Conservation (phyloP, 176 grass and related monocot genomes). For the Otatea glauca region DNA sequence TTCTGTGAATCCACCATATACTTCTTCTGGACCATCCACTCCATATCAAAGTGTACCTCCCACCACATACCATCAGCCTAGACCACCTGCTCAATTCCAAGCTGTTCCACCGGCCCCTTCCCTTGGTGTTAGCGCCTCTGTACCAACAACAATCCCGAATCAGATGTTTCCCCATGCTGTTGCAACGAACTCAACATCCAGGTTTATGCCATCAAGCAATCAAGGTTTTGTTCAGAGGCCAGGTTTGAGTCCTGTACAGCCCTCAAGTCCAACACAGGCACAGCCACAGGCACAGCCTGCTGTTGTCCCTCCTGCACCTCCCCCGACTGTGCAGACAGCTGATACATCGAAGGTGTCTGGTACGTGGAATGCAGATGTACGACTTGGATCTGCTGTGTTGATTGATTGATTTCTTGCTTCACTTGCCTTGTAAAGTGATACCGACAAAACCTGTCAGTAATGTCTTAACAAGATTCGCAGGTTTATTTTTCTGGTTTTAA, state of each 20-base stretch:
- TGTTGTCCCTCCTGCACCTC: constrained; percentile 64
- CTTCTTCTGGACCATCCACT: constrained; percentile 40
- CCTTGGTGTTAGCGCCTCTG: constrained; percentile 44
- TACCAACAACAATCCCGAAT: constrained; percentile 47
- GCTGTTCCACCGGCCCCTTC: constrained; percentile 46
- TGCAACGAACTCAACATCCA: constrained; percentile 50
- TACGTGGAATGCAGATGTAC: constrained; percentile 41
- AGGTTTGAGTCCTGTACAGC: constrained; percentile 69
- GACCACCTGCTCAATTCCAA: constrained; percentile 58
- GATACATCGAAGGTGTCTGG: constrained; percentile 96
- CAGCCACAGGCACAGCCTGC: constrained; percentile 51
- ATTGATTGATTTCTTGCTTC: constrained; percentile 8
- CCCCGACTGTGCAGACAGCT: constrained; percentile 82
- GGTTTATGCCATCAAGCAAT: constrained; percentile 75
- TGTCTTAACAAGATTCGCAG: background rate
- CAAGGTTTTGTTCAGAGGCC: constrained; percentile 71
- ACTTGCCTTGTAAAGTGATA: constrained; percentile 9
- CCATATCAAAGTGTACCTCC: constrained; percentile 47
- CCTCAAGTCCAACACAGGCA: constrained; percentile 78
- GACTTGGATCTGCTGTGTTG: constrained; percentile 1
- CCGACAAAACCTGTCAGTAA: background rate
- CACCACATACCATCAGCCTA: constrained; percentile 57
- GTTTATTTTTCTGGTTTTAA: constrained; percentile 1
- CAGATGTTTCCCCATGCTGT: constrained; percentile 69
- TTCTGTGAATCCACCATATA: constrained; percentile 44